Evolutionary conservation across 148 eudicot genomes (phyloP), one percentile per base, ranked within the genome.

Genomic region (Cornus kousa): DNA sequence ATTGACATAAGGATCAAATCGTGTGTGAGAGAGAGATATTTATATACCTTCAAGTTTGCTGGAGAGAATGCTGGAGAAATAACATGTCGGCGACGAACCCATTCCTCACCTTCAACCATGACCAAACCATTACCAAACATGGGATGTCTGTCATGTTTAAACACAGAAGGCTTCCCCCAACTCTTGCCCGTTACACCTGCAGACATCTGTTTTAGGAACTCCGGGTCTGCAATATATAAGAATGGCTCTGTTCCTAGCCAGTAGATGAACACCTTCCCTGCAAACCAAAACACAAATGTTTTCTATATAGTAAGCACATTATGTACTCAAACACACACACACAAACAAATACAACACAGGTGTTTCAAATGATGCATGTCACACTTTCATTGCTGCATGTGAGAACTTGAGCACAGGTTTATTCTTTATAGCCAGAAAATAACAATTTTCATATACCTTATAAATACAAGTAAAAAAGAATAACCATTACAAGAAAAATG

Each of bases 161-260:
- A 97, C 24, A 91, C 95, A 31, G 68, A 85, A 5, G 99, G 98
- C 85, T 94, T 97, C 3, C 99, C 99, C 98, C 99, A 97, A 68
- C 87, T 85, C 78, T 94, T 97, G 0, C 92, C 98, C 72, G 86
- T 68, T 17, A 94, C 95, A 35, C 81, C 80, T 13, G 88, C 79
- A 1, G 93, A 85, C 89, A 97, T 89, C 74, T 86, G 85, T 87
- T 91, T 94, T 4, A 97, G 68, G 68, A 91, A 94, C 70, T 87
- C 92, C 0, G 99, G 96, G 13, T 97, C 92, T 3, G 96, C 95
- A 48, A 97, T 84, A 69, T 94, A 94, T n/a, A 97, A n/a, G 77
- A 97, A 97, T 46, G 99, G 97, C 82, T 97, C 98, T 10, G 94
- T 93, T 19, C 99, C 99, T 75, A 97, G 85, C 99, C 99, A 97